These are phyloP conservation scores for Eucalyptus camaldulensis DNA, from an alignment of 345 rosid genomes.

Conservation along the genomic window DNA sequence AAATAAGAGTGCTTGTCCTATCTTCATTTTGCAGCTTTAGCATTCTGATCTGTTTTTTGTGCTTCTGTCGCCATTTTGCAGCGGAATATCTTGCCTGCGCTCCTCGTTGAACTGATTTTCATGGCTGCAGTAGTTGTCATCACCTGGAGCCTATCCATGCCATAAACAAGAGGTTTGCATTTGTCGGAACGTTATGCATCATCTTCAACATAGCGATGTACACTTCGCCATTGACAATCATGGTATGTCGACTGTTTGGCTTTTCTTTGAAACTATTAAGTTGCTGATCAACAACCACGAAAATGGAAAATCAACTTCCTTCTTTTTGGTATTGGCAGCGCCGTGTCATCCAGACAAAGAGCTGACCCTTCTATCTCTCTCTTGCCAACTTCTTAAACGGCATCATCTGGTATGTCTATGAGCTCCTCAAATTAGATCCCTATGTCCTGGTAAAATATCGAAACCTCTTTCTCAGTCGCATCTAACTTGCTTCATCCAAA, in stretches of 20 bases:
- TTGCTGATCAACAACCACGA: background rate
- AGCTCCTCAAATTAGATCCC: slow-evolving; percentile 40
- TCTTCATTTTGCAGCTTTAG: background rate
- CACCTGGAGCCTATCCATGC: slow-evolving; percentile 25
- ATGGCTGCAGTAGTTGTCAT: slow-evolving; percentile 15
- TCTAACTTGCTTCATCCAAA: background rate
- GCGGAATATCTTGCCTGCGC: slow-evolving; percentile 2
- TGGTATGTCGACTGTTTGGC: slow-evolving; percentile 14
- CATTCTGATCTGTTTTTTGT: background rate
- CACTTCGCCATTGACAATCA: slow-evolving; percentile 47
- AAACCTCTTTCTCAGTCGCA: background rate
- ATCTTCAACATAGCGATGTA: slow-evolving; percentile 44
- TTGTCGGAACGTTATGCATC: slow-evolving; percentile 25
- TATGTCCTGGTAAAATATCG: slow-evolving; percentile 25
- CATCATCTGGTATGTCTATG: slow-evolving; percentile 34
- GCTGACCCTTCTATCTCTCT: slow-evolving; percentile 46
- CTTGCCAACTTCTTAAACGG: slow-evolving; percentile 43
- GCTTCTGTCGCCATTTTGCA: background rate
- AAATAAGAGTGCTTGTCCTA: background rate
- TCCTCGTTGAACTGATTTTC: slow-evolving; percentile 35
- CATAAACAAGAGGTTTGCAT: slow-evolving; percentile 18
- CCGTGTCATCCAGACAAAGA: slow-evolving; percentile 50
- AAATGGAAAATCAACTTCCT: background rate
- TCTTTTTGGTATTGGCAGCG: background rate
- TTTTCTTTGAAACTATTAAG: background rate